A percentile compares a stretch with the other conserved stretches of the same genome.
Evolutionary conservation across 2,329 filamentous ascomycete species (phyloP).

Genomic region (Rhynchosporium secalis): DNA sequence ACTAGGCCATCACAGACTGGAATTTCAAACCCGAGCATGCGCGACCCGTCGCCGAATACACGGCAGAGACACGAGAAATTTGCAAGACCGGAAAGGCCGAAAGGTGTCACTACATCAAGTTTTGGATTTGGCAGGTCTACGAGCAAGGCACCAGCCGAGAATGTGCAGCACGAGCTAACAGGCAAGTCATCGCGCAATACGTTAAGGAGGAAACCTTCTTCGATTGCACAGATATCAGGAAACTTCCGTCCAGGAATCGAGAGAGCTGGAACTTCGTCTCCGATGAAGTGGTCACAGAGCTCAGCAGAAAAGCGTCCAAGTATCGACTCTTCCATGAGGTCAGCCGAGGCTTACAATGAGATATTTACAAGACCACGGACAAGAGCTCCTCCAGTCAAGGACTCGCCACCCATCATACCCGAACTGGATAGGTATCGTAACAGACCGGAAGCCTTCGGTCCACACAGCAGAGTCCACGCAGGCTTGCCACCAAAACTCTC

Average conservation of each 20-base stretch:
- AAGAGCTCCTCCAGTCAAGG: conserved; percentile 25
- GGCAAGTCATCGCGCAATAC: conserved; percentile 45
- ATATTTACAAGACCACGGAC: conserved; percentile 43
- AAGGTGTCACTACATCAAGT: conserved; percentile 24
- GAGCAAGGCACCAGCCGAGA: conserved; percentile 20
- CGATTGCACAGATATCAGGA: conserved; percentile 44
- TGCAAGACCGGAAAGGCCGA: conserved; percentile 26
- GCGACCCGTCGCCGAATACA: conserved; percentile 27
- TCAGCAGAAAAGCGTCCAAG: conserved; percentile 28
- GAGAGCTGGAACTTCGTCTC: conserved; percentile 27
- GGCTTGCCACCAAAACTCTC: conserved; percentile 58
- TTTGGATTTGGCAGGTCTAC: conserved; percentile 33
- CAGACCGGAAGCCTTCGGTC: conserved; percentile 43
- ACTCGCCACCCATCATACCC: conserved; percentile 48
- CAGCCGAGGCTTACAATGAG: conserved; percentile 41
- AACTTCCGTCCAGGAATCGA: conserved; percentile 30
- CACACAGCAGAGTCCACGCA: conserved; percentile 40
- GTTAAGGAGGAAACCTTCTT: conserved; percentile 52
- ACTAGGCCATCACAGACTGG: conserved; percentile 27
- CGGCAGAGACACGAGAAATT: conserved; percentile 27
- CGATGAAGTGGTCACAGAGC: conserved; percentile 23
- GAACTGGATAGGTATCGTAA: conserved; percentile 63
- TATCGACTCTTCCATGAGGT: conserved; percentile 30
- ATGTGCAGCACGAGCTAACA: conserved; percentile 27
- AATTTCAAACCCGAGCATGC: conserved; percentile 30